phyloP scores from a whole-genome alignment of 2,329 filamentous ascomycete genomes.

The Ceratocystis diversiconidia region DNA sequence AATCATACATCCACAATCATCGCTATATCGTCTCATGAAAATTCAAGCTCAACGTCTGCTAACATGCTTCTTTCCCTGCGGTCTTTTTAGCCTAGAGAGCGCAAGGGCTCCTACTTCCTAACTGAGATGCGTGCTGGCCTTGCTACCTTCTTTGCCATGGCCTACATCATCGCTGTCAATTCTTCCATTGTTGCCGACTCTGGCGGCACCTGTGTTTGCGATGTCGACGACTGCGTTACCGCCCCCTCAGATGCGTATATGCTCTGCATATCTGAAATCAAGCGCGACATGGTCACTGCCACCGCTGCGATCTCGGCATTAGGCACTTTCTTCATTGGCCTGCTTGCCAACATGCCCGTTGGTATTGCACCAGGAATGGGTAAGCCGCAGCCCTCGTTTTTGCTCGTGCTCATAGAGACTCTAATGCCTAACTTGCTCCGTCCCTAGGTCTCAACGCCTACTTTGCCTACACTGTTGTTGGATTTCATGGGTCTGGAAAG shows the following conservation, averaged over 20 bases:
- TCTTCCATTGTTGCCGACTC: constrained; percentile 43
- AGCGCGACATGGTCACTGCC: constrained; percentile 68
- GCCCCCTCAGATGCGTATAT: constrained; percentile 35
- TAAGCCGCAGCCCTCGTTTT: constrained; percentile 19
- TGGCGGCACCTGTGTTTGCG: constrained; percentile 64
- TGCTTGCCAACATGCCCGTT: constrained; percentile 59
- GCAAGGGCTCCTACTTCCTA: constrained; percentile 62
- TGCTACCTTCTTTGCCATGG: constrained; percentile 59
- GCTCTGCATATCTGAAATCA: constrained; percentile 49
- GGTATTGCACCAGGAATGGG: constrained; percentile 30
- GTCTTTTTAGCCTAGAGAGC: constrained; percentile 43
- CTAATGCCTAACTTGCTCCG: constrained; percentile 12
- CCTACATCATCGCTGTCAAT: constrained; percentile 42
- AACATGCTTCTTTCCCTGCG: background rate
- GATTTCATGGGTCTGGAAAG: constrained; percentile 56
- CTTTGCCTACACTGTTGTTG: constrained; percentile 65
- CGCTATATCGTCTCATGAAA: background rate
- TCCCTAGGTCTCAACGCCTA: constrained; percentile 58
- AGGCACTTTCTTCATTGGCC: constrained; percentile 68
- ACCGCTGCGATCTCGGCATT: constrained; percentile 72
- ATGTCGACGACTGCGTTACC: constrained; percentile 16
- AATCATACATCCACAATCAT: background rate
- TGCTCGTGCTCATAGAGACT: background rate
- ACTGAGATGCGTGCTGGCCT: constrained; percentile 74
- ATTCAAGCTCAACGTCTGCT: background rate